Conservation (phyloP, 2,329 filamentous ascomycete species). For the Trichoderma hamatum region DNA sequence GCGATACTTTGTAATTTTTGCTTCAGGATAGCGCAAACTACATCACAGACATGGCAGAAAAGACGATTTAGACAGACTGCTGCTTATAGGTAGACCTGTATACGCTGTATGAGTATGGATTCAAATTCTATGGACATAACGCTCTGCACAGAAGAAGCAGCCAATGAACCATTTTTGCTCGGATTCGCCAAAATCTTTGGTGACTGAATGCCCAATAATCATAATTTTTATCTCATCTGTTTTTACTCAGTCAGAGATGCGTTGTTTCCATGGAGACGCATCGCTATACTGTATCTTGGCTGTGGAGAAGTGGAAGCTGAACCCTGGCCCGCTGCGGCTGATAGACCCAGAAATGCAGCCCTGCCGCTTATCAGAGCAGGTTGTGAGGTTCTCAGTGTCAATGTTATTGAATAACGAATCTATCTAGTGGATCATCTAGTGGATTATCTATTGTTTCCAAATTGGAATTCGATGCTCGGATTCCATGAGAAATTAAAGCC, state of each 20-base stretch:
- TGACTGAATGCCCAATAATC: neutral
- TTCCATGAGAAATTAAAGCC: neutral
- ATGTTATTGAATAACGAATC: neutral
- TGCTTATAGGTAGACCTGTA: no score
- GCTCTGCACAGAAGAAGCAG: no score
- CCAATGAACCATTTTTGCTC: neutral
- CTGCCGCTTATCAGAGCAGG: neutral
- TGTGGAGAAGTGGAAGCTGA: neutral
- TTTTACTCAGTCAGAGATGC: neutral
- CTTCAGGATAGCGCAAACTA: no score
- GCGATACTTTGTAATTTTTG: no score
- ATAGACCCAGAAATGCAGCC: neutral
- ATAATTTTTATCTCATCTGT: no score
- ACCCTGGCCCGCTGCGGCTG: neutral
- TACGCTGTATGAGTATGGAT: no score
- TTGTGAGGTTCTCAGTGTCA: neutral
- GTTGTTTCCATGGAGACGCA: conserved; percentile 4
- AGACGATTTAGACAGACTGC: no score
- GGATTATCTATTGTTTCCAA: neutral
- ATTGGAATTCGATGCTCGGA: neutral
- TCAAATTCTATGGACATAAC: no score
- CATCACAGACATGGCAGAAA: no score
- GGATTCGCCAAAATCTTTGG: neutral
- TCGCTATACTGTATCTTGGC: neutral
- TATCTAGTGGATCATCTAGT: neutral